Evolutionary conservation across 345 rosid genomes (phyloP).

Genomic region (Orychophragmus violaceus): DNA sequence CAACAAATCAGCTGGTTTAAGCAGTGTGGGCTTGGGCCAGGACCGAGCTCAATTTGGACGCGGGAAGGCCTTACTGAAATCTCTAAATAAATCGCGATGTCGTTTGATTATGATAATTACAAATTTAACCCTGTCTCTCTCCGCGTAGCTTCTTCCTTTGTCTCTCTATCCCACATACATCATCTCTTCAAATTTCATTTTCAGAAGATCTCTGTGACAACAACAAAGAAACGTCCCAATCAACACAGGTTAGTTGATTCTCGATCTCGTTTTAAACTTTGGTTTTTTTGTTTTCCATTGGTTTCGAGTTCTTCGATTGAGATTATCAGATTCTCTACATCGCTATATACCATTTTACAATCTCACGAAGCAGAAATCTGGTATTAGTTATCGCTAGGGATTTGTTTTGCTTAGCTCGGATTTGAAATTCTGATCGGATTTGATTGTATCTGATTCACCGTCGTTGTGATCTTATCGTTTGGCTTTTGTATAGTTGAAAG

Average conservation of each 20-base stretch:
- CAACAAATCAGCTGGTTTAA: no score
- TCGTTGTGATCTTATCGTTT: constrained; percentile 10
- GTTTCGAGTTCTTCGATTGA: not conserved
- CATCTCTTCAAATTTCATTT: not conserved
- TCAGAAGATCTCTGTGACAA: not conserved
- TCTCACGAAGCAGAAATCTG: not conserved
- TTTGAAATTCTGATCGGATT: not conserved
- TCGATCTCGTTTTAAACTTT: constrained; percentile 6
- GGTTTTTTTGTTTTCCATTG: not conserved
- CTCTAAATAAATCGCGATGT: no score
- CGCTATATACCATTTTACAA: not conserved
- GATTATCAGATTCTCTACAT: not conserved
- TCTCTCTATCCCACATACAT: not conserved
- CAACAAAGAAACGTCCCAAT: not conserved
- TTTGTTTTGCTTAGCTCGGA: not conserved
- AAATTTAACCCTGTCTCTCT: not conserved
- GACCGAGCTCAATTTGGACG: no score
- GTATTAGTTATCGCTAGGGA: not conserved
- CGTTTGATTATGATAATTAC: not conserved
- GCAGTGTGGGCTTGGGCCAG: not conserved
- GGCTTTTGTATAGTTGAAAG: not conserved
- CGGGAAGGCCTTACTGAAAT: not conserved
- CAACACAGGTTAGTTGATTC: not conserved
- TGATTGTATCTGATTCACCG: constrained; percentile 2
- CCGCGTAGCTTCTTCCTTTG: not conserved